phyloP scores from a whole-genome alignment of 139 green algal genomes.

The Chlorella sp. region DNA sequence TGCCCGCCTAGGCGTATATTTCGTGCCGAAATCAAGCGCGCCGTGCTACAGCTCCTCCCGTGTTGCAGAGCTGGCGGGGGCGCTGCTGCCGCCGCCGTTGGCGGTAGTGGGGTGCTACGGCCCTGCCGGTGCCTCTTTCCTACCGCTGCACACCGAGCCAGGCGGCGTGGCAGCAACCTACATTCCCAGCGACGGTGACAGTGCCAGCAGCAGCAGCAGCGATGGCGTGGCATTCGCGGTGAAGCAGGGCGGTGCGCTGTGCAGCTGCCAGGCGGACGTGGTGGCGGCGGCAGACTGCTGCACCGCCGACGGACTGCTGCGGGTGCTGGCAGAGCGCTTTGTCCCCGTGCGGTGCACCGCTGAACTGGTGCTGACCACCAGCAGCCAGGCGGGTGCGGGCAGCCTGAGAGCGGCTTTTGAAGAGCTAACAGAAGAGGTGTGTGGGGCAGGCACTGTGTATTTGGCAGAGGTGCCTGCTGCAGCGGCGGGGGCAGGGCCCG shows the following conservation, averaged over 20 bases:
- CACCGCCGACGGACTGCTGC: neutral
- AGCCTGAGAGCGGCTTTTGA: neutral
- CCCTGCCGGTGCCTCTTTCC: neutral
- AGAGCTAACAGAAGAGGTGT: slow-evolving; percentile 21
- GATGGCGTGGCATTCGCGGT: neutral
- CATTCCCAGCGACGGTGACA: neutral
- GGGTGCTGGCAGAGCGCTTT: slow-evolving; percentile 1
- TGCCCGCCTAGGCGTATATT: neutral
- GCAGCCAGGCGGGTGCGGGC: neutral
- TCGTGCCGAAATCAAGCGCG: no score
- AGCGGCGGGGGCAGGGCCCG: neutral
- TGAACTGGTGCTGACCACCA: slow-evolving; percentile 21
- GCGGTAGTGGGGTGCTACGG: slow-evolving; percentile 13
- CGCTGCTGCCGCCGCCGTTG: slow-evolving; percentile 23
- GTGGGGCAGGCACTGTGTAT: slow-evolving; percentile 2
- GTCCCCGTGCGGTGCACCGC: slow-evolving; percentile 16
- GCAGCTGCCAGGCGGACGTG: neutral
- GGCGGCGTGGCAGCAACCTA: slow-evolving; percentile 3
- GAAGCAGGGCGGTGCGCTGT: neutral
- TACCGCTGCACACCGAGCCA: neutral
- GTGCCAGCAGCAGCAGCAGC: neutral
- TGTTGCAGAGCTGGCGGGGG: neutral
- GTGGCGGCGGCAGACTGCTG: neutral
- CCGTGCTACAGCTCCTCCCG: neutral
- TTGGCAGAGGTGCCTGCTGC: neutral